These are phyloP conservation scores for Hymenoscyphus occultus DNA, from an alignment of 2,329 filamentous ascomycete genomes.

Conservation along the genomic window DNA sequence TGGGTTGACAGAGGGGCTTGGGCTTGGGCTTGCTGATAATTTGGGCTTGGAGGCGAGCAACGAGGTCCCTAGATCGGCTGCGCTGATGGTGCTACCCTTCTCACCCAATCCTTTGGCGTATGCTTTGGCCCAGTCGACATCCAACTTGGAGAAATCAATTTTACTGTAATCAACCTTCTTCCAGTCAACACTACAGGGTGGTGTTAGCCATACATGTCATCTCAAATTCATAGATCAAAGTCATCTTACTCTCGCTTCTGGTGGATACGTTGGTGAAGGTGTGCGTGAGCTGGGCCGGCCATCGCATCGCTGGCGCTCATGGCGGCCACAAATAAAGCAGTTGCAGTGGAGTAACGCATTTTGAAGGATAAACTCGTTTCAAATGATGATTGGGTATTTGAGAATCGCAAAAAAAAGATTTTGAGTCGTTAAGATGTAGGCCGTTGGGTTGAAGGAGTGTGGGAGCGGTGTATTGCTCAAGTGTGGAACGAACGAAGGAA, in stretches of 20 bases:
- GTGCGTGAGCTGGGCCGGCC: constrained; percentile 33
- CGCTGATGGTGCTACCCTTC: constrained; percentile 13
- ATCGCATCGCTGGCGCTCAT: constrained; percentile 32
- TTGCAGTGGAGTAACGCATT: constrained; percentile 34
- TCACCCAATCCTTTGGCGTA: constrained; percentile 24
- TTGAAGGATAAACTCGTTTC: constrained; percentile 19
- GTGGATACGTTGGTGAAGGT: constrained; percentile 31
- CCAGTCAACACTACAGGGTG: not conserved
- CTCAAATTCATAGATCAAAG: not conserved
- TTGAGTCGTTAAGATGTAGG: constrained; percentile 22
- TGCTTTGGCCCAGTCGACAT: constrained; percentile 31
- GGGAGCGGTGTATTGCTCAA: constrained; percentile 34
- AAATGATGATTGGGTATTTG: constrained; percentile 4
- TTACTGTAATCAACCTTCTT: constrained; percentile 11
- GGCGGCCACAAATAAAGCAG: constrained; percentile 32
- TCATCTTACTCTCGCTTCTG: constrained; percentile 35
- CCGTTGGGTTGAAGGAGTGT: constrained; percentile 32
- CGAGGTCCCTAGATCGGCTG: not conserved
- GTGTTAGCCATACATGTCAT: not conserved
- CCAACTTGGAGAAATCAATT: constrained; percentile 32
- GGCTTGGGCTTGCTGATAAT: not conserved
- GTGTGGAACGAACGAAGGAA: constrained; percentile 27
- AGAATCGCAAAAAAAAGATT: constrained; percentile 5
- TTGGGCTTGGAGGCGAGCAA: not conserved
- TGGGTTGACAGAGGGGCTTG: not conserved